Conservation (phyloP, 164 flowering plant genomes). For the Liriodendron chinense region DNA sequence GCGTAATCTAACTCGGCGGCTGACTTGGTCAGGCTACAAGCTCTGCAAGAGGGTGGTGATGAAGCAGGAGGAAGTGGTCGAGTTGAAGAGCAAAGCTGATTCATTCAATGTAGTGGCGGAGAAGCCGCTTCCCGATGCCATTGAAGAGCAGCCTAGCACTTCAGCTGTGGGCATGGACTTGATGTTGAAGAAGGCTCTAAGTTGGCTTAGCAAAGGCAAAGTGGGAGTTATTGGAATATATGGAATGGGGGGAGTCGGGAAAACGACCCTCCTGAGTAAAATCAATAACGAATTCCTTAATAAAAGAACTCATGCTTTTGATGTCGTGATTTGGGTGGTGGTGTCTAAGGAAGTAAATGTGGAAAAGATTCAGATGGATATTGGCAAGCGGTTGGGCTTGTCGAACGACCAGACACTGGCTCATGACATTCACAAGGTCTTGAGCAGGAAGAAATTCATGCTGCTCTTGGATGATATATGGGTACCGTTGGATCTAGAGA, state of each 20-base stretch:
- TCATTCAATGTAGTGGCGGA: background rate
- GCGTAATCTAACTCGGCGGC: background rate
- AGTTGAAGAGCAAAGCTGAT: background rate
- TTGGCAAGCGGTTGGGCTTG: background rate
- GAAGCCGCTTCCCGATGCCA: background rate
- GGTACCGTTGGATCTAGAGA: slow-evolving; percentile 5
- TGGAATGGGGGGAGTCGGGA: slow-evolving; percentile 16
- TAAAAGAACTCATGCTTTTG: background rate
- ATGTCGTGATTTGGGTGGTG: background rate
- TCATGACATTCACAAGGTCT: background rate
- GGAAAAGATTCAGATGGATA: background rate
- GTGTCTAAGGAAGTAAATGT: slow-evolving; percentile 1
- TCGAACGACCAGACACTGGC: background rate
- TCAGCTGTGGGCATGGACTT: background rate
- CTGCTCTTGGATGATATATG: slow-evolving; percentile 12
- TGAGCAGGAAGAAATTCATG: slow-evolving; percentile 7
- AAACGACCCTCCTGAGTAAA: slow-evolving; percentile 5
- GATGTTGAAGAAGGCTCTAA: background rate
- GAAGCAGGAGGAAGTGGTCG: background rate
- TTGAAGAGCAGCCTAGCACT: background rate
- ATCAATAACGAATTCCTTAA: background rate
- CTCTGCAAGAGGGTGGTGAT: background rate
- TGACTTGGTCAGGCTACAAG: background rate
- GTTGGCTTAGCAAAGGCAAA: background rate
- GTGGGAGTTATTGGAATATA: slow-evolving; percentile 6